These are phyloP conservation scores for Aspergillus alliaceus DNA, from an alignment of 2,329 filamentous ascomycete species.

Conservation along the genomic window DNA sequence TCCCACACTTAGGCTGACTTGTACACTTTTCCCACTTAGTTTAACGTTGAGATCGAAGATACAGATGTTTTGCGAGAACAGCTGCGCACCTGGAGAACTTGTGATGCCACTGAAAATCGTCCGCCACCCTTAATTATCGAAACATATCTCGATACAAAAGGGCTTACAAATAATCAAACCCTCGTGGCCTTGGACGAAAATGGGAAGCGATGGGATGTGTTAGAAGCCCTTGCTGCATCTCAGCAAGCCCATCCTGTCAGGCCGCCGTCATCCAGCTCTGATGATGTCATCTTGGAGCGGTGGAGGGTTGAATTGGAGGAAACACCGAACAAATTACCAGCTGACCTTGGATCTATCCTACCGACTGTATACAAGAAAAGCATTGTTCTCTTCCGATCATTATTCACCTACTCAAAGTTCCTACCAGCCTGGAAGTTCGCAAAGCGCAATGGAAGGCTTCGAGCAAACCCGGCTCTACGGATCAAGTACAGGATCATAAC, in stretches of 20 bases:
- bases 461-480: constrained; percentile 62
- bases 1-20: background rate
- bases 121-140: constrained; percentile 88
- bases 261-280: constrained; percentile 51
- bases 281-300: constrained; percentile 82
- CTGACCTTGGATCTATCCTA: constrained; percentile 60
- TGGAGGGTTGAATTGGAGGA: constrained; percentile 84
- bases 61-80: constrained; percentile 84
- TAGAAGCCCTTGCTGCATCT: constrained; percentile 73
- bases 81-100: constrained; percentile 76
- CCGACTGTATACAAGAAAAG: constrained; percentile 96
- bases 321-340: constrained; percentile 53
- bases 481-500: constrained; percentile 78
- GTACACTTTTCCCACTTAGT: constrained; percentile 57
- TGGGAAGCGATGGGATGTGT: constrained; percentile 89
- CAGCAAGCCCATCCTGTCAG: constrained; percentile 42
- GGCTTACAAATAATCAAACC: constrained; percentile 79
- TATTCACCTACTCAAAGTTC: constrained; percentile 79
- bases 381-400: constrained; percentile 87
- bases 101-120: constrained; percentile 72
- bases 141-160: constrained; percentile 78
- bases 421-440: constrained; percentile 85
- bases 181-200: constrained; percentile 84
- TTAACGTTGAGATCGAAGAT: constrained; percentile 91
- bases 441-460: constrained; percentile 70